phyloP scores from a whole-genome alignment of 345 rosid genomes.

The Murraya paniculata region DNA sequence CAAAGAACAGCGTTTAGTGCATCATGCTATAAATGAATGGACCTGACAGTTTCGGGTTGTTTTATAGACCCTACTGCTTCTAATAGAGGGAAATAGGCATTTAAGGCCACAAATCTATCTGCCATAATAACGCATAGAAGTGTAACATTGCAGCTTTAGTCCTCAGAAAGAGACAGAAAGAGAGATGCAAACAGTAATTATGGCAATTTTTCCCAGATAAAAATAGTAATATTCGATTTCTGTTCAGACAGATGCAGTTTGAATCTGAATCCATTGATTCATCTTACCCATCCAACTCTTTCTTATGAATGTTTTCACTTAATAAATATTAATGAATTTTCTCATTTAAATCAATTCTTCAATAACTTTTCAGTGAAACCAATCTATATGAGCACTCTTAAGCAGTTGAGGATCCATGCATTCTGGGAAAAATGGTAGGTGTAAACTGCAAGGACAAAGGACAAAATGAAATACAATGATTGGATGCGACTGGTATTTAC shows the following conservation, averaged over 20 bases:
- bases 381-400: not conserved
- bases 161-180: not conserved
- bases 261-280: not conserved
- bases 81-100: not conserved
- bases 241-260: not conserved
- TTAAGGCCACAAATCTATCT: not conserved
- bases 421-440: not conserved
- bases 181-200: not conserved
- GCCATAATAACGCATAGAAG: not conserved
- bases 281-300: not conserved
- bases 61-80: not conserved
- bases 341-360: not conserved
- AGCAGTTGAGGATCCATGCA: not conserved
- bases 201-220: not conserved
- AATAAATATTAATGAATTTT: not conserved
- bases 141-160: not conserved
- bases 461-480: constrained; percentile 2
- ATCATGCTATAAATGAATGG: not conserved
- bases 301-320: not conserved
- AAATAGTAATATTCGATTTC: not conserved
- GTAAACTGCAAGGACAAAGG: constrained; percentile 1
- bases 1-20: not conserved
- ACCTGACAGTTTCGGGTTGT: not conserved
- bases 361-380: not conserved
- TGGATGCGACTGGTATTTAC: not conserved